Conservation (phyloP, 2,329 filamentous ascomycete species). For the Colletotrichum gloeosporioides region DNA sequence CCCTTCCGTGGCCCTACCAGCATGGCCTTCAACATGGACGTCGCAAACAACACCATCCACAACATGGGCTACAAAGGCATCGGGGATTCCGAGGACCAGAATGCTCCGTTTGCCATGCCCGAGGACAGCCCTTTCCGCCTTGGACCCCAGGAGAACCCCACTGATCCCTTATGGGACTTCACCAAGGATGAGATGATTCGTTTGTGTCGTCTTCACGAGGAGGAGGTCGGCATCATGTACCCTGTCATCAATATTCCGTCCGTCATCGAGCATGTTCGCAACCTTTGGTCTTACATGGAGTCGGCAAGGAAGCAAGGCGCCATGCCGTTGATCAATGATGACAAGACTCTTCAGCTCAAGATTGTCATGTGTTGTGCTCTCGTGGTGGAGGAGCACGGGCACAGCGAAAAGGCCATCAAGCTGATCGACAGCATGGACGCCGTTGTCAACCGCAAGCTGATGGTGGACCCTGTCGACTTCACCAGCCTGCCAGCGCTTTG, state of each 20-base stretch:
- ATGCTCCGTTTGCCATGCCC: slow-evolving; percentile 28
- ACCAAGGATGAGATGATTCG: slow-evolving; percentile 80
- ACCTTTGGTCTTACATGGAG: slow-evolving; percentile 76
- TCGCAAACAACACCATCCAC: slow-evolving; percentile 85
- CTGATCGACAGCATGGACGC: slow-evolving; percentile 80
- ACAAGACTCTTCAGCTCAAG: slow-evolving; percentile 75
- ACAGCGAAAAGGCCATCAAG: slow-evolving; percentile 74
- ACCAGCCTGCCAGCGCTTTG: slow-evolving; percentile 55
- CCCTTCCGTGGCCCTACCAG: slow-evolving; percentile 87
- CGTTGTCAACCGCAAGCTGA: slow-evolving; percentile 69
- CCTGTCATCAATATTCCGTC: slow-evolving; percentile 79
- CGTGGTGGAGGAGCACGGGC: slow-evolving; percentile 78
- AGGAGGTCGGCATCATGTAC: slow-evolving; percentile 93
- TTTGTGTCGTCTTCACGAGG: slow-evolving; percentile 80
- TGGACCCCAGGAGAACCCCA: slow-evolving; percentile 9
- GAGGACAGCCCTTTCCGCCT: slow-evolving; percentile 8
- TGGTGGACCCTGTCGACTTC: slow-evolving; percentile 56
- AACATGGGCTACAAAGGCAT: slow-evolving; percentile 84
- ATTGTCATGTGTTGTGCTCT: slow-evolving; percentile 82
- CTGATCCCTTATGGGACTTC: slow-evolving; percentile 82
- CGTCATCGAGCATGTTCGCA: slow-evolving; percentile 72
- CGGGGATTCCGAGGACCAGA: slow-evolving; percentile 67
- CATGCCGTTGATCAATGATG: slow-evolving; percentile 48
- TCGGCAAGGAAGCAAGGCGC: slow-evolving; percentile 39
- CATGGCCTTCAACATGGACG: slow-evolving; percentile 82